Percentiles rank a stretch among this genome's conserved stretches.
phyloP scores from a whole-genome alignment of 1,284 basidiomycete species.

The Tilletia walkeri region DNA sequence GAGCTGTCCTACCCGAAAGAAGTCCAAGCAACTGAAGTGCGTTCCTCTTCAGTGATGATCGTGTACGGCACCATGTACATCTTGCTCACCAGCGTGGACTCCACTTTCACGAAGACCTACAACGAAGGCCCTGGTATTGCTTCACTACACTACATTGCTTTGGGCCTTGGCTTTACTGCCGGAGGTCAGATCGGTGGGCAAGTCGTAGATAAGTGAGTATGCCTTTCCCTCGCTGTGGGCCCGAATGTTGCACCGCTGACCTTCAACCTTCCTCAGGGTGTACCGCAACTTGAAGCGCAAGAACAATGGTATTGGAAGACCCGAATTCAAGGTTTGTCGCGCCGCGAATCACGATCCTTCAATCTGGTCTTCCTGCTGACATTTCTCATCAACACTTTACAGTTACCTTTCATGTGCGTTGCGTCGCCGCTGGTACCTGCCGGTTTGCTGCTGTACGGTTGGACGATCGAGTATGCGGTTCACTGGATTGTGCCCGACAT shows the following conservation, averaged over 20 bases:
- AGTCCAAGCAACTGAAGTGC: background rate
- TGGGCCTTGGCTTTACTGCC: conserved; percentile 54
- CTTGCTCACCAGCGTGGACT: conserved; percentile 67
- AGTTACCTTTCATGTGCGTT: conserved; percentile 63
- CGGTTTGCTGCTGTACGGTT: conserved; percentile 68
- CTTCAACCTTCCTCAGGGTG: conserved; percentile 42
- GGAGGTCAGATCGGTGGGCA: conserved; percentile 65
- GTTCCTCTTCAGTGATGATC: conserved; percentile 47
- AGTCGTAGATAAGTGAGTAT: conserved; percentile 58
- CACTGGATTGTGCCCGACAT: conserved; percentile 70
- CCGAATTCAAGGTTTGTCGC: conserved; percentile 62
- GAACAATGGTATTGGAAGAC: conserved; percentile 63
- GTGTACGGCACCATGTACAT: conserved; percentile 64
- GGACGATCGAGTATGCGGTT: conserved; percentile 63
- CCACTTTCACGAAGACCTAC: conserved; percentile 63
- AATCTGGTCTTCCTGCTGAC: conserved; percentile 18
- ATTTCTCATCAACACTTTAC: background rate
- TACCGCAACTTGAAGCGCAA: conserved; percentile 62
- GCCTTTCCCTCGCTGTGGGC: background rate
- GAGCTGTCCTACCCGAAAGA: background rate
- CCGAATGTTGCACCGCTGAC: background rate
- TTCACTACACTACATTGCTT: conserved; percentile 66
- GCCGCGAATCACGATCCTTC: conserved; percentile 23
- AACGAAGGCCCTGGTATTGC: conserved; percentile 61
- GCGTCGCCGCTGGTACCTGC: conserved; percentile 63